Evolutionary conservation across 2,329 filamentous ascomycete species (phyloP).

Genomic region (Pleomassaria siparia): DNA sequence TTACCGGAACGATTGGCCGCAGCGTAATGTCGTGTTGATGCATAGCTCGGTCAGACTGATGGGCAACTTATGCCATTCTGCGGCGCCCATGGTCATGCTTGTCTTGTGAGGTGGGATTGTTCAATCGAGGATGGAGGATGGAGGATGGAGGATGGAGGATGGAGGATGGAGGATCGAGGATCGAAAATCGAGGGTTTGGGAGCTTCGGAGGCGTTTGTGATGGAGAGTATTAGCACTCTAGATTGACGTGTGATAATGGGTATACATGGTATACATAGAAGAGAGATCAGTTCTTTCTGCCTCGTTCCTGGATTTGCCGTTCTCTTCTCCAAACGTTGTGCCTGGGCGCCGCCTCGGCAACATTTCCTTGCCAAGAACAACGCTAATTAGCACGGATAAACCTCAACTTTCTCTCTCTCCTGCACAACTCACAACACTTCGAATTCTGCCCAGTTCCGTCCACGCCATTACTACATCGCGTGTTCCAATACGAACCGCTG

Average conservation of each 20-base stretch:
- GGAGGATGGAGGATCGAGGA: background rate
- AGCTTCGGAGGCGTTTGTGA: background rate
- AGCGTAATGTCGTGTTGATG: slow-evolving; percentile 90
- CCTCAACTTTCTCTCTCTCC: slow-evolving; percentile 6
- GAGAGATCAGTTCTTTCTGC: no score
- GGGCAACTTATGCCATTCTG: slow-evolving; percentile 86
- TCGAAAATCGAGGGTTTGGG: background rate
- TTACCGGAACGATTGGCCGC: slow-evolving; percentile 89
- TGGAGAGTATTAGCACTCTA: no score
- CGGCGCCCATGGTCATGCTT: slow-evolving; percentile 53
- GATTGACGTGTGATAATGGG: no score
- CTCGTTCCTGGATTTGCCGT: no score
- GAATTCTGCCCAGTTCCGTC: background rate
- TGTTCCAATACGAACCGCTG: background rate
- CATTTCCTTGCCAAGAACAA: background rate
- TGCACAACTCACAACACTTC: background rate
- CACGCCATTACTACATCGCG: background rate
- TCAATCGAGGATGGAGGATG: no score
- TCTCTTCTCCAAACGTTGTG: no score
- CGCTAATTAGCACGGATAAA: slow-evolving; percentile 2
- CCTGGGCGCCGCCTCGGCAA: slow-evolving; percentile 1
- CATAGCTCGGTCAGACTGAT: slow-evolving; percentile 82
- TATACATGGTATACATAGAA: no score
- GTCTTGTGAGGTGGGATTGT: background rate
- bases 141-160: no score